A percentile compares a stretch with the other conserved stretches of the same genome.
These are phyloP conservation scores for Epichloe elymi DNA, from an alignment of 2,329 filamentous ascomycete genomes.

Conservation along the genomic window DNA sequence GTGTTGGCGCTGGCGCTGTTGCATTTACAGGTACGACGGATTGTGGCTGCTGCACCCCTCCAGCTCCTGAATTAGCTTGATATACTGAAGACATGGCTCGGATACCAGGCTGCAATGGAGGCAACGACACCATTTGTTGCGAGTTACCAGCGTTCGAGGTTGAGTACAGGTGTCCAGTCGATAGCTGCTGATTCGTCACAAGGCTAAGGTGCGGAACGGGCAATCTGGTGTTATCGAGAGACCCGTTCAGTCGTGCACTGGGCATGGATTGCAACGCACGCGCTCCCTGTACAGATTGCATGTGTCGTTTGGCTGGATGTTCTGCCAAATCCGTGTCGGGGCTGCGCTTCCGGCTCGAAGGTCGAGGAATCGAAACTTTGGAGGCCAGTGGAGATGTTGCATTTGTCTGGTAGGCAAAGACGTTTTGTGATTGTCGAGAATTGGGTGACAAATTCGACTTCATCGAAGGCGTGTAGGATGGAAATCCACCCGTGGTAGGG, in stretches of 20 bases:
- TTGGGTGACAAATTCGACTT: conserved; percentile 28
- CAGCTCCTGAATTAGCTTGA: conserved; percentile 33
- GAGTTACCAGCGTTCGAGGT: conserved; percentile 22
- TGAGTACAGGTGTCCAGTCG: conserved; percentile 26
- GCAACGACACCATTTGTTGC: conserved; percentile 38
- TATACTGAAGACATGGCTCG: conserved; percentile 72
- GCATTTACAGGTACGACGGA: conserved; percentile 14
- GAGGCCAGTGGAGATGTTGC: conserved; percentile 34
- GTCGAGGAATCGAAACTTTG: conserved; percentile 30
- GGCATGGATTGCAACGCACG: conserved; percentile 6
- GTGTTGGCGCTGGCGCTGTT: conserved; percentile 8
- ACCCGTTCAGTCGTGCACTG: conserved; percentile 10
- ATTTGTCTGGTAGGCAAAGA: conserved; percentile 26
- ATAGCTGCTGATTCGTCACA: conserved; percentile 34
- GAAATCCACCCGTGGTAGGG: conserved; percentile 27
- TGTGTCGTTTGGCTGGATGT: conserved; percentile 40
- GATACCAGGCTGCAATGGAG: conserved; percentile 45
- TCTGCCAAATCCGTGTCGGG: conserved; percentile 37
- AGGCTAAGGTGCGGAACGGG: conserved; percentile 61
- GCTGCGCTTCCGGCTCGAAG: conserved; percentile 35
- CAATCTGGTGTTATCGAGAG: conserved; percentile 31
- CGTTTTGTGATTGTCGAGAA: conserved; percentile 23
- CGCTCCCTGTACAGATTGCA: conserved; percentile 12
- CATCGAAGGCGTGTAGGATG: conserved; percentile 20
- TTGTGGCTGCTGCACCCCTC: conserved; percentile 24